Conservation (phyloP, 495 filamentous ascomycete species). For the Penicillium cosmopolitanum region DNA sequence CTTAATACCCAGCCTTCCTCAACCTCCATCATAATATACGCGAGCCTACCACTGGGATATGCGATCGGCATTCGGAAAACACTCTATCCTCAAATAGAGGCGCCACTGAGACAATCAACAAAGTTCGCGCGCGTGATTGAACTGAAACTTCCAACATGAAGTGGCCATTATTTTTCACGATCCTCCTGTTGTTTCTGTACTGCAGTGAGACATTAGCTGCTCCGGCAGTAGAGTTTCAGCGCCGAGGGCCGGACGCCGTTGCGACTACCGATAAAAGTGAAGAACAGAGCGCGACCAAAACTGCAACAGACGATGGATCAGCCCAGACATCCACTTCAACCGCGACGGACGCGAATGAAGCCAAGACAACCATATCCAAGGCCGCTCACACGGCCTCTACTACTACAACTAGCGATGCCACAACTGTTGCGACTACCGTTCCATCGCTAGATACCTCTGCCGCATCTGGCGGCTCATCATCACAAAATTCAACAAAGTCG, state of each 20-base stretch:
- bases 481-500: constrained; percentile 25
- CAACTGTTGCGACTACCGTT: constrained; percentile 21
- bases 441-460: constrained; percentile 25
- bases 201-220: constrained; percentile 23
- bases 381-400: constrained; percentile 22
- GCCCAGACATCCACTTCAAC: constrained; percentile 17
- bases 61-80: constrained; percentile 2
- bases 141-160: constrained; percentile 20
- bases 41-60: constrained; percentile 1
- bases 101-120: not conserved
- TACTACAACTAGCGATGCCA: constrained; percentile 18
- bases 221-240: constrained; percentile 9
- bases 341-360: constrained; percentile 18
- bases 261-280: constrained; percentile 13
- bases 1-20: not conserved
- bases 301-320: constrained; percentile 16
- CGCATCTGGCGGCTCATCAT: constrained; percentile 2
- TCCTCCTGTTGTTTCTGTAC: constrained; percentile 14
- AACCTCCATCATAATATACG: constrained; percentile 2
- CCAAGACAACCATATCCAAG: constrained; percentile 15
- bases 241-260: constrained; percentile 11
- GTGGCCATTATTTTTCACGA: constrained; percentile 18
- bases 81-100: not conserved
- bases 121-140: not conserved
- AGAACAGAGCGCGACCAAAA: constrained; percentile 14